Evolutionary conservation across 768 basidiomycete species (phyloP).

Genomic region (Ramaria sp.): DNA sequence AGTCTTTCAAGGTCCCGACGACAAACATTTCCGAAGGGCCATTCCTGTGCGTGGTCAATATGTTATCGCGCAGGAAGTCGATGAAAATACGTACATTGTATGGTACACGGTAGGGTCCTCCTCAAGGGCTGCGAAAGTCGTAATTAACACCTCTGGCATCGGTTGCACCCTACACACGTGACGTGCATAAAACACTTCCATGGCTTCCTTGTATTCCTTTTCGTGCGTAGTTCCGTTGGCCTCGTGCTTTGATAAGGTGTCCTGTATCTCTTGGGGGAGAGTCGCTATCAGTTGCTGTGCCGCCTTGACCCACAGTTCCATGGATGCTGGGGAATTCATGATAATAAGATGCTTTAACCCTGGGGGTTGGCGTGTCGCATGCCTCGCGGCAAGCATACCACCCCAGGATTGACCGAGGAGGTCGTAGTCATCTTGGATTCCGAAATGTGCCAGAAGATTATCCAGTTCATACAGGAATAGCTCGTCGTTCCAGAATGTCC

Average conservation of each 20-base stretch:
- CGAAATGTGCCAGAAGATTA: conserved; percentile 33
- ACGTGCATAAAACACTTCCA: conserved; percentile 28
- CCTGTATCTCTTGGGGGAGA: conserved; percentile 31
- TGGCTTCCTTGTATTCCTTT: conserved; percentile 34
- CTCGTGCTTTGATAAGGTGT: conserved; percentile 34
- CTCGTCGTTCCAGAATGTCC: conserved; percentile 34
- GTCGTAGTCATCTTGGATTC: conserved; percentile 31
- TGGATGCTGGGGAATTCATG: conserved; percentile 33
- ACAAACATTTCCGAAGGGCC: conserved; percentile 28
- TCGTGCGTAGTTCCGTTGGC: conserved; percentile 29
- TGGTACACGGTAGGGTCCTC: conserved; percentile 37
- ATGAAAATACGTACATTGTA: conserved; percentile 27
- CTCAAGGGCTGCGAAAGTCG: conserved; percentile 23
- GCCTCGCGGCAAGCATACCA: conserved; percentile 36
- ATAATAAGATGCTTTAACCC: conserved; percentile 38
- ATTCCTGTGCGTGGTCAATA: conserved; percentile 14
- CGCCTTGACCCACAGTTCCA: conserved; percentile 31
- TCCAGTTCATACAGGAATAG: conserved; percentile 43
- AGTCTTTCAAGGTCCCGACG: conserved; percentile 31
- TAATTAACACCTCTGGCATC: conserved; percentile 28
- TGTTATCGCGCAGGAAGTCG: neutral
- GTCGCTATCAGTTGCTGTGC: conserved; percentile 20
- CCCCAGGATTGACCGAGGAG: conserved; percentile 33
- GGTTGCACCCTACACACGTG: conserved; percentile 36
- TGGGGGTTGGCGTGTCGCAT: conserved; percentile 27